These are phyloP conservation scores for Ramaria sp. DNA, from an alignment of 768 basidiomycete genomes.

Conservation along the genomic window DNA sequence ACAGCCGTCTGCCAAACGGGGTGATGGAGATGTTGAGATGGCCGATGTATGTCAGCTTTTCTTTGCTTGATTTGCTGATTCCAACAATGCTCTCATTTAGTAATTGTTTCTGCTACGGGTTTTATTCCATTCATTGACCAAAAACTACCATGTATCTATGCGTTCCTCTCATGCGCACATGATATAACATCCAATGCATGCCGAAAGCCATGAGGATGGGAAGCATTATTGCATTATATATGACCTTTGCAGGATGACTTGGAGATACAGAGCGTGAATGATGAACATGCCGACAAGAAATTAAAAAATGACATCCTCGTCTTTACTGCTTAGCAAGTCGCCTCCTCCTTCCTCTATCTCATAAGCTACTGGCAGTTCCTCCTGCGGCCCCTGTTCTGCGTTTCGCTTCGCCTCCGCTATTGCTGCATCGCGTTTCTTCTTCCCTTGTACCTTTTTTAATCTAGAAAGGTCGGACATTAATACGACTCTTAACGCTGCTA, in stretches of 20 bases:
- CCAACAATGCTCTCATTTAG: conserved; percentile 18
- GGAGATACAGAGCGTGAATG: background rate
- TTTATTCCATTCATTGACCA: conserved; percentile 23
- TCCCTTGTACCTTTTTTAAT: conserved; percentile 93
- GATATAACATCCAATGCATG: conserved; percentile 29
- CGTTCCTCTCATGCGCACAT: conserved; percentile 22
- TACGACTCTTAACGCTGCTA: background rate
- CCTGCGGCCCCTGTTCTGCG: conserved; percentile 10
- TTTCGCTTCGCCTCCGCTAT: conserved; percentile 18
- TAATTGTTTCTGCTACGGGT: conserved; percentile 22
- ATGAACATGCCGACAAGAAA: background rate
- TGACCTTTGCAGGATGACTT: background rate
- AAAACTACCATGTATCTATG: conserved; percentile 64
- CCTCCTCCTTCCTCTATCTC: conserved; percentile 26
- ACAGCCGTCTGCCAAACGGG: conserved; percentile 27
- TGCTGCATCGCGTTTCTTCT: conserved; percentile 82
- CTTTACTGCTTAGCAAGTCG: conserved; percentile 77
- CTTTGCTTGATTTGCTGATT: conserved; percentile 2
- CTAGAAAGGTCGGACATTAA: conserved; percentile 27
- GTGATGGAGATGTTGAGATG: conserved; percentile 58
- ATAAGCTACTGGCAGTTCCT: conserved; percentile 4
- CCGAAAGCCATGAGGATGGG: background rate
- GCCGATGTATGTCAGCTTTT: conserved; percentile 52
- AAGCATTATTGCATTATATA: background rate
- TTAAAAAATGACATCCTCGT: conserved; percentile 91